Conservation (phyloP, 2,329 filamentous ascomycete genomes). For the Colletotrichum horii region DNA sequence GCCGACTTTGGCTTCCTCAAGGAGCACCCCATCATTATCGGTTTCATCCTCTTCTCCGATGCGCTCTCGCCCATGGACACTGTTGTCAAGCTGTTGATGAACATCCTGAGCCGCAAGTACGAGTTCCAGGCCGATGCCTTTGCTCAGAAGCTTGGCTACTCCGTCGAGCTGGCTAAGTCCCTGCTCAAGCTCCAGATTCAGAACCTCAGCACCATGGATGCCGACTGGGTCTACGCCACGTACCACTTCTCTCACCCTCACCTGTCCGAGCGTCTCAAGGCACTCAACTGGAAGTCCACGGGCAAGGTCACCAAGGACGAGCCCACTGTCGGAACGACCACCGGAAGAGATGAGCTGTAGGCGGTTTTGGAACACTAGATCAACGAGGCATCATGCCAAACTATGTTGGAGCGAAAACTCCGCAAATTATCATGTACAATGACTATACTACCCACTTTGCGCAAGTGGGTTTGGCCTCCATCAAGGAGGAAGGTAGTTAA, state of each 20-base stretch:
- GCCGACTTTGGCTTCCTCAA: constrained; percentile 86
- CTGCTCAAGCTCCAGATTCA: constrained; percentile 98
- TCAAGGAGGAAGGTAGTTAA: background rate
- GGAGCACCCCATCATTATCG: constrained; percentile 90
- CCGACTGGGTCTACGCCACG: constrained; percentile 96
- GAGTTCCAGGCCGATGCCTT: constrained; percentile 97
- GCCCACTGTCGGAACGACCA: constrained; percentile 67
- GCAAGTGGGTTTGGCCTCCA: background rate
- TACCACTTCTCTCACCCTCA: constrained; percentile 99
- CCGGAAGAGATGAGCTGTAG: constrained; percentile 77
- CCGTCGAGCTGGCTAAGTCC: constrained; percentile 80
- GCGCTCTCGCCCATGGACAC: constrained; percentile 94
- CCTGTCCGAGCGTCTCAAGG: constrained; percentile 88
- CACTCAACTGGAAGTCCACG: constrained; percentile 82
- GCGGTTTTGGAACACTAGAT: background rate
- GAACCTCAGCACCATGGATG: constrained; percentile 98
- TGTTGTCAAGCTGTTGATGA: constrained; percentile 94
- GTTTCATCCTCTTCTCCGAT: constrained; percentile 97
- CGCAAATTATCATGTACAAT: background rate
- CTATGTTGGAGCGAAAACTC: background rate
- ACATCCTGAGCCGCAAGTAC: constrained; percentile 90
- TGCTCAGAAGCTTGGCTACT: constrained; percentile 83
- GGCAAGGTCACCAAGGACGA: constrained; percentile 47
- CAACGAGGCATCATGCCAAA: background rate
- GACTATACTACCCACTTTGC: background rate